Base-by-base conservation (phyloP, 306 rosid species). In the Acmispon strigosus region DNA sequence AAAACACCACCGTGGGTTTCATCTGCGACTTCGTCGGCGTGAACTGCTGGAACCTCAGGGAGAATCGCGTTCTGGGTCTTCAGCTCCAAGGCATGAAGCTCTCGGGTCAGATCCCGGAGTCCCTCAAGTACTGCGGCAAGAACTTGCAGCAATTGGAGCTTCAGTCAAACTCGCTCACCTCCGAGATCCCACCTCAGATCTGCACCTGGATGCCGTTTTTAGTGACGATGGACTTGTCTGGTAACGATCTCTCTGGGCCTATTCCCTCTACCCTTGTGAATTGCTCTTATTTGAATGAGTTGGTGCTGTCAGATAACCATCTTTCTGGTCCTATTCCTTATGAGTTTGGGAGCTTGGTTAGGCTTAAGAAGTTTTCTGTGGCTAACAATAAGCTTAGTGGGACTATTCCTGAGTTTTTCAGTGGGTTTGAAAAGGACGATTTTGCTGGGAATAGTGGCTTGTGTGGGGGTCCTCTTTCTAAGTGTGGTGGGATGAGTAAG, bases 401-500 rank as follows among this genome's bases (percentile, higher is more conserved):
- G 4, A 44, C 76, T 4, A 56, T 94, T 32, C 96, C 98, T 29
- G 4, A 59, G 3, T 76, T 58, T 66, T 78, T 89, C 1, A 15
- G 19, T 56, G 12, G 6, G 11, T 80, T 75, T 78, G 85, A 42
- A 17, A 69, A 59, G 78, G 89, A 61, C 0, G 69, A 6, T 67
- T 94, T 91, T 78, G 72, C 52, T 5, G 99, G 99, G 64, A 94
- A 94, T 56, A 76, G 80, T 3, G 99, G 76, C 3, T 76, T 94
- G 1, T 91, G 96, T 81, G 97, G 99, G 18, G 81, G 73, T 49
- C 96, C 97, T 19, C 83, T 89, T 24, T 94, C 89, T 1, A 89
- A 88, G 74, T 94, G 99, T 65, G 96, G 95, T 7, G 92, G 92
- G 18, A 55, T 94, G 87, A 91, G 94, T 44, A 94, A 82, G 77